Base-by-base conservation (phyloP, 2,329 filamentous ascomycete species). In the Colletotrichum endophyticum region DNA sequence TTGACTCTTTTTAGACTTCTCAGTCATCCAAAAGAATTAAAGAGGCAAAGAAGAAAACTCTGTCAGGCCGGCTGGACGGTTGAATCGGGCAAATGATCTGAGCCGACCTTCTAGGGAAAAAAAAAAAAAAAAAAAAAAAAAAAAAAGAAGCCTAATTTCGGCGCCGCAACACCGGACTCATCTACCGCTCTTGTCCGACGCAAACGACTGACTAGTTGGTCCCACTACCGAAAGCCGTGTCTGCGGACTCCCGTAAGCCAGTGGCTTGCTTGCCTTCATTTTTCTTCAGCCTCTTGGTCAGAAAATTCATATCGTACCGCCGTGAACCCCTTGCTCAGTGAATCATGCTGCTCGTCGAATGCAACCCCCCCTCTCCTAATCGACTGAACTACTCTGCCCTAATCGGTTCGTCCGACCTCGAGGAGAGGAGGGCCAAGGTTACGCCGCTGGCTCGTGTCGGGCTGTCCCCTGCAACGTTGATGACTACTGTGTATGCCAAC, bases 341-440 rank as follows among this genome's bases (percentile, higher is more conserved):
- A 64, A 63, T 39, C 57, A 62, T 19, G 49, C 36, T 25, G 34
- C n/a, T n/a, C 25, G 9, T 11, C 25, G 61, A 32, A 44, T 39
- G 25, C 22, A 11, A 13, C 25, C 22, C 34, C 30, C 25, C 22
- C 8, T 19, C 9, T 22, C n/a, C 56, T 59, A n/a, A 32, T 19
- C 44, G 61, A 30, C 28, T 64, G 70, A 76, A 69, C 63, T 64
- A 13, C 53, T 59, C 57, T 34, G n/a, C 32, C 22, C 49, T 27
- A n/a, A 34, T 15, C 70, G 56, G 73, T 76, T 76, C 73, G 70
- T 76, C 70, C 63, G 32, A 76, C 57, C 15, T 73, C 27, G 70
- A 34, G 44, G n/a, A 56, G 19, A 56, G 27, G 25, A 59, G n/a
- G 56, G 36, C 36, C 67, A 53, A 6, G 34, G 7, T 62, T 36